Evolutionary conservation across 106 monocot species (phyloP).

Genomic region (Gastrodia elata): DNA sequence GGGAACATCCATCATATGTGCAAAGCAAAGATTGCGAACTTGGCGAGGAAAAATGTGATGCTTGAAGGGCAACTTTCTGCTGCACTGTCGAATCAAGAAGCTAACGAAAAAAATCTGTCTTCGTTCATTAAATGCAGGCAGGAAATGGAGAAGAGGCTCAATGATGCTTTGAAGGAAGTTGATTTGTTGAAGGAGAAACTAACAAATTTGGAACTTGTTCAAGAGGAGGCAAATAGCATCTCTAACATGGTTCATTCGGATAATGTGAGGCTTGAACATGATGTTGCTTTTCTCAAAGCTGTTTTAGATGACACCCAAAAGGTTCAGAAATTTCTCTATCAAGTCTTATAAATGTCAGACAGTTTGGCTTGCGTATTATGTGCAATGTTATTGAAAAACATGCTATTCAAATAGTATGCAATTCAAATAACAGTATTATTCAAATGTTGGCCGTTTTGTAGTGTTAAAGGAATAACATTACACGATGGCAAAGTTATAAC

Average conservation of each 20-base stretch:
- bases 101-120: conserved; percentile 54
- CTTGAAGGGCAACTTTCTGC: conserved; percentile 56
- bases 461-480: too few species aligned
- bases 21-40: conserved; percentile 49
- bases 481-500: too few species aligned
- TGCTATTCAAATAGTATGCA: too few species aligned
- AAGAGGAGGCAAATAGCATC: conserved; percentile 83
- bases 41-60: conserved; percentile 39
- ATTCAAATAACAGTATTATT: too few species aligned
- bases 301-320: conserved; percentile 91
- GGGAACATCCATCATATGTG: conserved; percentile 45
- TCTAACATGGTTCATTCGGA: conserved; percentile 87
- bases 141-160: conserved; percentile 55
- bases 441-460: too few species aligned
- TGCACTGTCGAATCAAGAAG: conserved; percentile 43
- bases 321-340: conserved; percentile 18
- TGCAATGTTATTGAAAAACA: too few species aligned
- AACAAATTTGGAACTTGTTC: conserved; percentile 55
- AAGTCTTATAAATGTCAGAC: background rate
- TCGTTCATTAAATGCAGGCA: conserved; percentile 35
- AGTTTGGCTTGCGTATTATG: too few species aligned
- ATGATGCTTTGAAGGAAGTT: conserved; percentile 56
- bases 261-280: conserved; percentile 89
- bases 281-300: conserved; percentile 95
- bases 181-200: conserved; percentile 82